phyloP scores from a whole-genome alignment of 257 asterid genomes.

The Nicotiana paniculata region DNA sequence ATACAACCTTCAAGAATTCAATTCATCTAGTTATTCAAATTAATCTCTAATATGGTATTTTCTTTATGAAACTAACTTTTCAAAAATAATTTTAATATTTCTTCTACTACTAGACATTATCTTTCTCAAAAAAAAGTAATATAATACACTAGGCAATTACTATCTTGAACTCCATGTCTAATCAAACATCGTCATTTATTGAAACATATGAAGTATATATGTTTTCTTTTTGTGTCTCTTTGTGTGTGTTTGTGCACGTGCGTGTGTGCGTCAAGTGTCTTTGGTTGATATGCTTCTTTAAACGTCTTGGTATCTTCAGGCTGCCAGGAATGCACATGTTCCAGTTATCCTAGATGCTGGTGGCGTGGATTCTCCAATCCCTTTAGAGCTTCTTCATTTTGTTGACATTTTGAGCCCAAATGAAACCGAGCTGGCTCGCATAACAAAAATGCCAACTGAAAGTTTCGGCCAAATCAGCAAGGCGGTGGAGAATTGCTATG shows the following conservation, averaged over 20 bases:
- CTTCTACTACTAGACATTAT: neutral
- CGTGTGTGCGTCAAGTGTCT: neutral
- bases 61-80: neutral
- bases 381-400: constrained; percentile 46
- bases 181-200: neutral
- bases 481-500: constrained; percentile 72
- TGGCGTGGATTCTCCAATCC: constrained; percentile 84
- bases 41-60: neutral
- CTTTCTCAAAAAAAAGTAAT: neutral
- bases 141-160: neutral
- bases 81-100: neutral
- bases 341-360: constrained; percentile 96
- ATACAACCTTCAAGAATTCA: neutral
- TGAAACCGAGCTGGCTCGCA: constrained; percentile 83
- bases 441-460: constrained; percentile 72
- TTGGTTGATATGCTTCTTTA: constrained; percentile 7
- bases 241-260: neutral
- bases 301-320: constrained; percentile 39
- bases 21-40: neutral
- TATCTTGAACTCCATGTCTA: neutral
- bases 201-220: neutral
- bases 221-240: no score
- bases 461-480: constrained; percentile 68
- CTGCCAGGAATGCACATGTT: constrained; percentile 67
- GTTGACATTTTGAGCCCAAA: constrained; percentile 87